Evolutionary conservation across 2,329 filamentous ascomycete genomes (phyloP).

Genomic region (Scopulariopsis brevicaulis): DNA sequence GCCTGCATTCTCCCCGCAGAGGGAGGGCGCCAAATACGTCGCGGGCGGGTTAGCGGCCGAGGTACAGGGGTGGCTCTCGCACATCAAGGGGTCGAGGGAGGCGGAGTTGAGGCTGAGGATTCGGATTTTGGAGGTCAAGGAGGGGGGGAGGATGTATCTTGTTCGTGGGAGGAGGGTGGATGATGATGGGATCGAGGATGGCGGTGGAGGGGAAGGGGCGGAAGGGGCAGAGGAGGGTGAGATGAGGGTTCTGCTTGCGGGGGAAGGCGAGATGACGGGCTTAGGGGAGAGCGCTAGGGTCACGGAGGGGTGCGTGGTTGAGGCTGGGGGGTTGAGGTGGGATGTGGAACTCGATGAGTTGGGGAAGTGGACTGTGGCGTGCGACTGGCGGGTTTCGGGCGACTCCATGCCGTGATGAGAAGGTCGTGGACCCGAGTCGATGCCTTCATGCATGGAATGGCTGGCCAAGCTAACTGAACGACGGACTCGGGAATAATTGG

Average conservation of each 20-base stretch:
- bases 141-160: conserved; percentile 3
- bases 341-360: background rate
- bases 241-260: conserved; percentile 2
- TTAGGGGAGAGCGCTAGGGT: background rate
- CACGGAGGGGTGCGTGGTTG: background rate
- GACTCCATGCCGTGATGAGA: background rate
- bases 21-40: conserved; percentile 20
- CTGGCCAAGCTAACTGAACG: background rate
- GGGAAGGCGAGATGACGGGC: conserved; percentile 1
- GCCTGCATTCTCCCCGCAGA: conserved; percentile 22
- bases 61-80: conserved; percentile 27
- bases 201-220: background rate
- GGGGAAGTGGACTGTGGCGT: conserved; percentile 3
- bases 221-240: background rate
- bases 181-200: background rate
- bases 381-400: conserved; percentile 2
- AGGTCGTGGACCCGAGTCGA: background rate
- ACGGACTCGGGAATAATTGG: background rate
- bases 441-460: background rate
- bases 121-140: background rate
- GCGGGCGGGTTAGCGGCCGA: conserved; percentile 24
- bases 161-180: background rate
- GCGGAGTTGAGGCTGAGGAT: background rate
- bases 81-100: conserved; percentile 12
- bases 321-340: conserved; percentile 1